Conservation (phyloP, 1,284 basidiomycete species). For the Leccinum huronense region DNA sequence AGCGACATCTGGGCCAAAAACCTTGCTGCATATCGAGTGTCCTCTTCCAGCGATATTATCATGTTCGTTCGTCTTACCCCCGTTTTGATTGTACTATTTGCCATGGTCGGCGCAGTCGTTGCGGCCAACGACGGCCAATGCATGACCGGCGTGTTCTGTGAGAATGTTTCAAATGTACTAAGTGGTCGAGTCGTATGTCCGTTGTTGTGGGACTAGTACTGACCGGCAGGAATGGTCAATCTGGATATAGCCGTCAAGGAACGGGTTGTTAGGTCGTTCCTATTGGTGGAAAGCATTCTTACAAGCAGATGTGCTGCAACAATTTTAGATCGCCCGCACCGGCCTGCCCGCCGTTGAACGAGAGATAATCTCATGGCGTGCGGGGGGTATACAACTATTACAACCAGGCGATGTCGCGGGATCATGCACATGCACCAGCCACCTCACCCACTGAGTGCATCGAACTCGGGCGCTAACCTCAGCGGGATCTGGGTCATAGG, state of each 20-base stretch:
- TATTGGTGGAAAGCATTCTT: not conserved
- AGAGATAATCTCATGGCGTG: not conserved
- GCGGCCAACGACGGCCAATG: not conserved
- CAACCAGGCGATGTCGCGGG: not conserved
- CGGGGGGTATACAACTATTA: not conserved
- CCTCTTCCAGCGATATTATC: not conserved
- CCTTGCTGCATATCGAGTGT: not conserved
- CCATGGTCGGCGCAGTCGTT: not conserved
- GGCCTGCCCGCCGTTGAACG: not conserved
- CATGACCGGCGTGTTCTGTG: not conserved
- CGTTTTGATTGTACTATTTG: not conserved
- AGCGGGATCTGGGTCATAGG: not conserved
- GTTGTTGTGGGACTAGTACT: not conserved
- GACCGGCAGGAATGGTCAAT: not conserved
- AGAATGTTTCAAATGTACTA: not conserved
- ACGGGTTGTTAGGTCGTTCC: not conserved
- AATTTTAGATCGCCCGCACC: not conserved
- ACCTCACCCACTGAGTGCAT: not conserved
- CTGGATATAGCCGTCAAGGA: constrained; percentile 3
- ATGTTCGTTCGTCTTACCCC: constrained; percentile 12
- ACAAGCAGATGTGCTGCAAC: constrained; percentile 1
- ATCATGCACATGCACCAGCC: not conserved
- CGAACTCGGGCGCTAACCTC: not conserved
- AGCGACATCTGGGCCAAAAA: not conserved
- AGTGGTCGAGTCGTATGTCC: not conserved